phyloP scores from a whole-genome alignment of 1,284 basidiomycete genomes.

The Exobasidium rhododendri region DNA sequence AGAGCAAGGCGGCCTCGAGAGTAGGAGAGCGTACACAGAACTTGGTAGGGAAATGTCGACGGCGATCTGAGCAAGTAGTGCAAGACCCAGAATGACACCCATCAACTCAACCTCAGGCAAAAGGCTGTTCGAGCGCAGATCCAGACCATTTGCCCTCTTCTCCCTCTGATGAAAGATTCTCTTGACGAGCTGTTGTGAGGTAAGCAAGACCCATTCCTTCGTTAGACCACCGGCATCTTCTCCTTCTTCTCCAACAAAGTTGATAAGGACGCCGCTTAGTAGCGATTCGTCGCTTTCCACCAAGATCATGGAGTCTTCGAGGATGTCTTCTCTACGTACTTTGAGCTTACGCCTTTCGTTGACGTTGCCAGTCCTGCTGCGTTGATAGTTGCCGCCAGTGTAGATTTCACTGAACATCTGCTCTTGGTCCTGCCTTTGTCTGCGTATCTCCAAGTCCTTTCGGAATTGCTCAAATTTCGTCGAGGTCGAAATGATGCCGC shows the following conservation, averaged over 20 bases:
- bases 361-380: background rate
- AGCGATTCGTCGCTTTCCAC: background rate
- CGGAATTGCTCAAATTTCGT: background rate
- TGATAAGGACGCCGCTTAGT: background rate
- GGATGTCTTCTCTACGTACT: background rate
- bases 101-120: background rate
- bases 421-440: background rate
- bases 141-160: background rate
- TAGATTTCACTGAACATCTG: background rate
- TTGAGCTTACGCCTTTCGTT: background rate
- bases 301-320: background rate
- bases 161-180: background rate
- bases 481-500: background rate
- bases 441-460: background rate
- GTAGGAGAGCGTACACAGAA: background rate
- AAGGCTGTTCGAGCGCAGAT: background rate
- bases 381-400: background rate
- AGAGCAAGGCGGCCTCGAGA: background rate
- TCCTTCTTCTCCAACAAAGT: slow-evolving; percentile 12
- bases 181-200: background rate
- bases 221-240: slow-evolving; percentile 6
- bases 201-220: slow-evolving; percentile 9
- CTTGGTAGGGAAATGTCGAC: background rate
- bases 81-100: background rate
- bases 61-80: background rate